Conservation (phyloP, 345 rosid species). For the Acer negundo region DNA sequence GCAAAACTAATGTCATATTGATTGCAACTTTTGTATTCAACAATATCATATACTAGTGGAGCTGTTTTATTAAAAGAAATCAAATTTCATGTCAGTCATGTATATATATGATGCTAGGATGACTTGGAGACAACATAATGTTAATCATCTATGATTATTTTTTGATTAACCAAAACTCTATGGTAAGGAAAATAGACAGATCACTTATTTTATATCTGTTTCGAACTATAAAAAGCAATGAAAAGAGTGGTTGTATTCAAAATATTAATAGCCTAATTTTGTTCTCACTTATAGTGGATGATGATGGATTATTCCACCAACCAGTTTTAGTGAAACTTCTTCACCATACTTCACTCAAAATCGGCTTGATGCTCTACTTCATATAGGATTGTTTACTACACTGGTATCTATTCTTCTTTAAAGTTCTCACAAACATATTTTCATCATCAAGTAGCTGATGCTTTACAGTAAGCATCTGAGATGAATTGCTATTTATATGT, state of each 20-base stretch:
- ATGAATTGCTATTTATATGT: background rate
- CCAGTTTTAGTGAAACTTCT: background rate
- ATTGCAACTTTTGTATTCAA: background rate
- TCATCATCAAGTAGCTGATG: background rate
- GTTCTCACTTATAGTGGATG: background rate
- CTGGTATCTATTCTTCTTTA: background rate
- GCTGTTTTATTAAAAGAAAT: background rate
- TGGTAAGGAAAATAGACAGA: background rate
- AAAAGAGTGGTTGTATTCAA: too few relatives aligned
- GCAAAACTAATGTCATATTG: background rate
- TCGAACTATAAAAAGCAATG: too few relatives aligned
- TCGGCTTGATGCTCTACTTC: background rate
- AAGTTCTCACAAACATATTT: background rate
- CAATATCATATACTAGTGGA: background rate
- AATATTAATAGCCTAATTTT: background rate
- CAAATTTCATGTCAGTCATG: background rate
- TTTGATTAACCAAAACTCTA: background rate
- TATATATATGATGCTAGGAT: background rate
- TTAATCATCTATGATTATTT: background rate
- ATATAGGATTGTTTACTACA: background rate
- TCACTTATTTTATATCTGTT: background rate
- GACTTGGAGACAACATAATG: background rate
- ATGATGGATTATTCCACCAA: background rate
- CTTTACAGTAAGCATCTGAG: background rate
- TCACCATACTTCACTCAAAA: background rate